Percentiles rank a stretch among this genome's conserved stretches.
These are phyloP conservation scores for Zalaria obscura DNA, from an alignment of 2,329 filamentous ascomycete species.

Conservation along the genomic window DNA sequence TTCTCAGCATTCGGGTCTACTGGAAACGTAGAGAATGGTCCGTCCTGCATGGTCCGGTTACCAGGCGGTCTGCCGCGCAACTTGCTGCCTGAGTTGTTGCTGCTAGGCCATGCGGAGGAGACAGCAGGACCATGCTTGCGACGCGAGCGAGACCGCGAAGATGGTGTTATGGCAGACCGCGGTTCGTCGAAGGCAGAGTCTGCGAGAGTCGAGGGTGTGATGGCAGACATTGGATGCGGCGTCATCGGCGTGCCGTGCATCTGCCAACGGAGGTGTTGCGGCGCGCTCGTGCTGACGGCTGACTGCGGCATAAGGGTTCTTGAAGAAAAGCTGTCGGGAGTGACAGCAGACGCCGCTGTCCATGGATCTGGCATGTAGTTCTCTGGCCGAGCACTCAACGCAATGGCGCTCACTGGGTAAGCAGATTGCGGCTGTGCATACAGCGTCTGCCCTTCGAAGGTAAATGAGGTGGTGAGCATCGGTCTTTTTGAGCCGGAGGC, in stretches of 20 bases:
- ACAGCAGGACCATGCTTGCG: slow-evolving; percentile 72
- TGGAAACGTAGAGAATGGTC: slow-evolving; percentile 56
- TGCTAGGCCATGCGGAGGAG: slow-evolving; percentile 76
- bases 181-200: slow-evolving; percentile 44
- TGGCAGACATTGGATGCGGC: slow-evolving; percentile 65
- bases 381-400: slow-evolving; percentile 41
- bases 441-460: slow-evolving; percentile 4
- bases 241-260: slow-evolving; percentile 14
- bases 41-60: slow-evolving; percentile 50
- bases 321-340: slow-evolving; percentile 21
- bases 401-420: slow-evolving; percentile 36
- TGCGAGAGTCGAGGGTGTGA: slow-evolving; percentile 43
- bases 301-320: slow-evolving; percentile 25
- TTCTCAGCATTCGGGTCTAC: slow-evolving; percentile 33
- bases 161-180: slow-evolving; percentile 56
- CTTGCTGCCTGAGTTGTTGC: slow-evolving; percentile 51
- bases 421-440: slow-evolving; percentile 28
- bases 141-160: slow-evolving; percentile 35
- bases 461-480: slow-evolving; percentile 2
- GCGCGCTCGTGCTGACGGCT: slow-evolving; percentile 24
- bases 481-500: slow-evolving; percentile 9
- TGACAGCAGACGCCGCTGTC: slow-evolving; percentile 24
- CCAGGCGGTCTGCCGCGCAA: slow-evolving; percentile 67
- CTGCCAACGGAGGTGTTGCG: slow-evolving; percentile 23
- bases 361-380: slow-evolving; percentile 37